phyloP scores from a whole-genome alignment of 192 early-diverging fungal species.

The Gryganskiella cystojenkinii region DNA sequence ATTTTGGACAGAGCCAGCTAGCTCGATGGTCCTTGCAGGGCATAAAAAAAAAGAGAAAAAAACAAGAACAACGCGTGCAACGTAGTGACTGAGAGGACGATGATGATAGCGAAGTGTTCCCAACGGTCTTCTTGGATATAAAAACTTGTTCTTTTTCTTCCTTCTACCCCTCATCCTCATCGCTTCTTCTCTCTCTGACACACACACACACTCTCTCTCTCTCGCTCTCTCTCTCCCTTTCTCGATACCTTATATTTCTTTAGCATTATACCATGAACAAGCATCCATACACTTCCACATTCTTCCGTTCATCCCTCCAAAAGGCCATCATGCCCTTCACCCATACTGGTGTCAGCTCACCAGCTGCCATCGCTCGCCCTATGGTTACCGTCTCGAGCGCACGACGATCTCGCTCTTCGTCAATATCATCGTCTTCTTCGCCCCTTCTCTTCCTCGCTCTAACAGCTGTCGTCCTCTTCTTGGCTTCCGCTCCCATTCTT shows the following conservation, averaged over 20 bases:
- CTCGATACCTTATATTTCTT: not conserved
- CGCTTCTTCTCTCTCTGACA: not conserved
- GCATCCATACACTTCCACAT: slow-evolving; percentile 7
- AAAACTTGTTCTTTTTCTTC: not conserved
- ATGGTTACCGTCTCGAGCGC: too few species aligned
- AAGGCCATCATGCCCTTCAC: slow-evolving; percentile 11
- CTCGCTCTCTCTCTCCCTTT: not conserved
- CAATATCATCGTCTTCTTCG: not conserved
- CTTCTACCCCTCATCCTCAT: too few species aligned
- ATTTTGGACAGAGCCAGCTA: slow-evolving; percentile 27
- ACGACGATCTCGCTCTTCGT: not conserved
- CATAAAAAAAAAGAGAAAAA: too few species aligned
- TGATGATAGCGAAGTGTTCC: not conserved
- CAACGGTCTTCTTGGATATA: not conserved
- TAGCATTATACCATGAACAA: slow-evolving; percentile 7
- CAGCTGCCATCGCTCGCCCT: not conserved
- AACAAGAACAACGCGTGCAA: not conserved
- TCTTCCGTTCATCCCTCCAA: slow-evolving; percentile 5
- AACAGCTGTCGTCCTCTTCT: slow-evolving; percentile 8
- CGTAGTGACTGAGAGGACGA: not conserved
- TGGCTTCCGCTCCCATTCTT: not conserved
- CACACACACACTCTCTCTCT: not conserved
- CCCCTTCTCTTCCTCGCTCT: slow-evolving; percentile 2
- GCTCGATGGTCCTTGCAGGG: not conserved
- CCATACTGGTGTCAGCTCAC: not conserved